Percentiles rank a stretch among this genome's conserved stretches.
These are phyloP conservation scores for Oenanthe javanica DNA, from an alignment of 140 eudicot genomes.

Conservation along the genomic window DNA sequence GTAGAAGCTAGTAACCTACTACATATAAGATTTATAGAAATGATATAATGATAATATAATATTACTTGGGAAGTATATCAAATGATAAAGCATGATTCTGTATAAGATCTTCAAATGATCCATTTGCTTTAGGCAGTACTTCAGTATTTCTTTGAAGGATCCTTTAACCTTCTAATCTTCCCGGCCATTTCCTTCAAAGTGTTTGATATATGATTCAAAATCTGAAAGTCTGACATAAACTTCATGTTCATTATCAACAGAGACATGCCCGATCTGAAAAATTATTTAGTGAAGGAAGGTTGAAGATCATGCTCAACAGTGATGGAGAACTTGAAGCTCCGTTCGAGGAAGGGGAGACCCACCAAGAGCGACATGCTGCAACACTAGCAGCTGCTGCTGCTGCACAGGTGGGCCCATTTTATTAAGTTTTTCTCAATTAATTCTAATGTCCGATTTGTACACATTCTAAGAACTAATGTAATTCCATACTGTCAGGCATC, in stretches of 20 bases:
- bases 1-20: background rate
- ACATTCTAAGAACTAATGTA: background rate
- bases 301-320: slow-evolving; percentile 67
- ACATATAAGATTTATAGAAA: background rate
- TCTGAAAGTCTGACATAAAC: background rate
- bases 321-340: slow-evolving; percentile 44
- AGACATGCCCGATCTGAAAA: slow-evolving; percentile 88
- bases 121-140: background rate
- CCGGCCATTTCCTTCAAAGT: background rate
- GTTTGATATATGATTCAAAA: background rate
- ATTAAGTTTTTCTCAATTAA: background rate
- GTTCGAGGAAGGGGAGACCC: slow-evolving; percentile 39
- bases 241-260: slow-evolving; percentile 24
- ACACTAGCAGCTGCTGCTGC: slow-evolving; percentile 29
- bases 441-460: background rate
- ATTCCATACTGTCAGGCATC: slow-evolving; percentile 13
- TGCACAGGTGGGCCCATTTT: slow-evolving; percentile 37
- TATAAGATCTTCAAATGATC: background rate
- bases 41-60: background rate
- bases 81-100: background rate
- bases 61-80: background rate
- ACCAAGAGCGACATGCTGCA: slow-evolving; percentile 55
- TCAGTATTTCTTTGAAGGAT: background rate
- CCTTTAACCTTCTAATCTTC: background rate
- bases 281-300: slow-evolving; percentile 69